phyloP scores from a whole-genome alignment of 192 early-diverging fungal genomes.

The Mortierella alpina region DNA sequence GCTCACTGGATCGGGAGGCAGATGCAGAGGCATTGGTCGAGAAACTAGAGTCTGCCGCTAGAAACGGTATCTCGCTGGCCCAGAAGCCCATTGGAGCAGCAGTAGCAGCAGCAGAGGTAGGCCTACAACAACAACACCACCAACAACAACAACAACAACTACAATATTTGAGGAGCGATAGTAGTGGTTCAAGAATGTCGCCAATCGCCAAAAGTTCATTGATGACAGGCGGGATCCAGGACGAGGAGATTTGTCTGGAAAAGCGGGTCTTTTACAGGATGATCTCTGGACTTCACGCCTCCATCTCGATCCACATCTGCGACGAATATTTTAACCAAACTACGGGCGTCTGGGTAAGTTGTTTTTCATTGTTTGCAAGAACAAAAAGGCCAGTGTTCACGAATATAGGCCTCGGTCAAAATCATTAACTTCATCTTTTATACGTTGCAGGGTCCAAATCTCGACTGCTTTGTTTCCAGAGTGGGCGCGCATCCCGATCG shows the following conservation, averaged over 20 bases:
- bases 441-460: slow-evolving; percentile 68
- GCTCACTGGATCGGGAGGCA: slow-evolving; percentile 55
- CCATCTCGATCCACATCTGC: slow-evolving; percentile 97
- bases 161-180: not conserved
- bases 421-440: not conserved
- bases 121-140: not conserved
- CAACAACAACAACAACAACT: not conserved
- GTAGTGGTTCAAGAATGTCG: not conserved
- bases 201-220: slow-evolving; percentile 1
- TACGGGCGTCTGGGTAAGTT: slow-evolving; percentile 83
- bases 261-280: slow-evolving; percentile 82
- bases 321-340: slow-evolving; percentile 87
- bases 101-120: not conserved
- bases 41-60: slow-evolving; percentile 52
- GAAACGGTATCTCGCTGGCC: slow-evolving; percentile 7
- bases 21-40: slow-evolving; percentile 50
- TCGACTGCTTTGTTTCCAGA: slow-evolving; percentile 90
- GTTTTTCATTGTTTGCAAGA: not conserved
- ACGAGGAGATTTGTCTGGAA: slow-evolving; percentile 76
- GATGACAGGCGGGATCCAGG: slow-evolving; percentile 7
- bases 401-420: not conserved
- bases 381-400: not conserved
- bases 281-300: slow-evolving; percentile 88
- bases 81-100: slow-evolving; percentile 9
- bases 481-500: slow-evolving; percentile 89